phyloP scores from a whole-genome alignment of 148 eudicot genomes.

The Cornus florida region DNA sequence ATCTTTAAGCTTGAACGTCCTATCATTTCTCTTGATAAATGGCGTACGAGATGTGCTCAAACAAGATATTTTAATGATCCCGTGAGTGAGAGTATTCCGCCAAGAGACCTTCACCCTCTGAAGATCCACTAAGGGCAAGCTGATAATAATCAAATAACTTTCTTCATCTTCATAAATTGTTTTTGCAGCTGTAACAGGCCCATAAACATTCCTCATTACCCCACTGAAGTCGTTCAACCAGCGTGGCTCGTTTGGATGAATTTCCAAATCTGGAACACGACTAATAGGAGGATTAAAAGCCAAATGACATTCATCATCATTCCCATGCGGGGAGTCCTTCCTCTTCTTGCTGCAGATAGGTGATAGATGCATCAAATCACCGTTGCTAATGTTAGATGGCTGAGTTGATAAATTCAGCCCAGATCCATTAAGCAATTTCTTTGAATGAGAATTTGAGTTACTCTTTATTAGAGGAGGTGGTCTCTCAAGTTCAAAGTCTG shows the following conservation, averaged over 20 bases:
- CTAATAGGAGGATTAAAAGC: constrained; percentile 29
- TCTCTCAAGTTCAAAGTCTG: constrained; percentile 47
- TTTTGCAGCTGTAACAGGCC: constrained; percentile 61
- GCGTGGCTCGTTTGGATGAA: constrained; percentile 35
- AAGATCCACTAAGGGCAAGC: constrained; percentile 57
- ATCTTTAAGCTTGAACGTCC: constrained; percentile 54
- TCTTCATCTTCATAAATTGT: constrained; percentile 52
- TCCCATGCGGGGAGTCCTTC: constrained; percentile 39
- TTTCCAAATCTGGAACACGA: constrained; percentile 28
- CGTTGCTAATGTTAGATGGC: constrained; percentile 32
- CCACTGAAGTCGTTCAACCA: constrained; percentile 53
- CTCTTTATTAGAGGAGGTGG: constrained; percentile 21
- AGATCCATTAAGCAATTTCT: constrained; percentile 48
- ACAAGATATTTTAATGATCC: constrained; percentile 55
- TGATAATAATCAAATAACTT: constrained; percentile 44
- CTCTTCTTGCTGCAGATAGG: constrained; percentile 44
- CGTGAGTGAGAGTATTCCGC: constrained; percentile 53
- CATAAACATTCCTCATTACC: constrained; percentile 44
- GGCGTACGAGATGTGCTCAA: constrained; percentile 43
- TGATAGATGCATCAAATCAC: constrained; percentile 41
- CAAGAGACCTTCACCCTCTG: constrained; percentile 57
- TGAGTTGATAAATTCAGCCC: constrained; percentile 48
- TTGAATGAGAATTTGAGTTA: constrained; percentile 25
- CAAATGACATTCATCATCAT: constrained; percentile 38
- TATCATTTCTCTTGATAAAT: constrained; percentile 39